phyloP scores from a whole-genome alignment of 2,329 filamentous ascomycete genomes.

The Zymoseptoria pseudotritici region DNA sequence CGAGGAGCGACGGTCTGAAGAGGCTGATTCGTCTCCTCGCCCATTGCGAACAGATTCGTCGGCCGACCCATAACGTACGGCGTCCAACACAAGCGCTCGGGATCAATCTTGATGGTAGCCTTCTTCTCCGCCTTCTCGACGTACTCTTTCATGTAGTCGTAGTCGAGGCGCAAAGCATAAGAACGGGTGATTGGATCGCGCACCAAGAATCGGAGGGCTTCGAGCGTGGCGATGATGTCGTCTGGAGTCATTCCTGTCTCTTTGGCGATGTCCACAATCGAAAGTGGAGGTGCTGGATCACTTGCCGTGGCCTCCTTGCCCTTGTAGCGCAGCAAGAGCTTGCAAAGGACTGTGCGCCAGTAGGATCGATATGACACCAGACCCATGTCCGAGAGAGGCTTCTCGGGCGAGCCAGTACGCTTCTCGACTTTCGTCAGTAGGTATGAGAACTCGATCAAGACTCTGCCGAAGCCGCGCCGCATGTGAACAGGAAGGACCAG shows the following conservation, averaged over 20 bases:
- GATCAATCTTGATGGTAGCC: slow-evolving; percentile 76
- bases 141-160: slow-evolving; percentile 78
- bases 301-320: slow-evolving; percentile 22
- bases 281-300: slow-evolving; percentile 30
- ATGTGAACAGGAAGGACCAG: slow-evolving; percentile 93
- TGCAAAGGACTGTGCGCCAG: slow-evolving; percentile 84
- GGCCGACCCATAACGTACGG: slow-evolving; percentile 88
- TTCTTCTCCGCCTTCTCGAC: slow-evolving; percentile 85
- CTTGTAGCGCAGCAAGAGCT: slow-evolving; percentile 64
- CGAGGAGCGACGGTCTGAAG: slow-evolving; percentile 81
- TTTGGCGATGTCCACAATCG: slow-evolving; percentile 64
- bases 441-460: slow-evolving; percentile 97
- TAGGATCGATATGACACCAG: slow-evolving; percentile 96
- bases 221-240: slow-evolving; percentile 88
- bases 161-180: slow-evolving; percentile 83
- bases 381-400: slow-evolving; percentile 95
- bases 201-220: slow-evolving; percentile 81
- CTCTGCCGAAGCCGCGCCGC: slow-evolving; percentile 91
- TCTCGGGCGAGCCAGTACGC: slow-evolving; percentile 93
- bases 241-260: slow-evolving; percentile 93
- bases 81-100: slow-evolving; percentile 80
- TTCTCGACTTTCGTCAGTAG: slow-evolving; percentile 85
- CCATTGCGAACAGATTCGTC: slow-evolving; percentile 30
- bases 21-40: slow-evolving; percentile 31
- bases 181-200: slow-evolving; percentile 80